phyloP scores from a whole-genome alignment of 2,329 filamentous ascomycete genomes.

The Parafenestella ontariensis region DNA sequence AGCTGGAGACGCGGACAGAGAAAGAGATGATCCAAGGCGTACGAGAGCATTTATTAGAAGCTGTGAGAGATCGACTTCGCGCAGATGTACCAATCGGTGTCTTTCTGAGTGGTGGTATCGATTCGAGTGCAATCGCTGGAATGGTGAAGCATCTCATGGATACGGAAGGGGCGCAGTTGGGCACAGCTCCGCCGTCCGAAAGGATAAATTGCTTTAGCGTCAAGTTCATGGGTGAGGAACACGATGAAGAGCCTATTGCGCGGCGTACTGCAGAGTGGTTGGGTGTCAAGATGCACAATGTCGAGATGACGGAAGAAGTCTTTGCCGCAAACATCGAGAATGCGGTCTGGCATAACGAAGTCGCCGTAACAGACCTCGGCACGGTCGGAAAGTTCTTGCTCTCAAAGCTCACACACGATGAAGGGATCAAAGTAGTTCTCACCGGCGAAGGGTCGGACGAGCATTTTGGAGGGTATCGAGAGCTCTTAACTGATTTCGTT shows the following conservation, averaged over 20 bases:
- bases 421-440: conserved; percentile 62
- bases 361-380: conserved; percentile 60
- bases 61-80: conserved; percentile 60
- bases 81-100: conserved; percentile 66
- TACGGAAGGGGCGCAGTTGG: conserved; percentile 53
- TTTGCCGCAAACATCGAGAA: conserved; percentile 55
- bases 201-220: conserved; percentile 58
- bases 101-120: conserved; percentile 65
- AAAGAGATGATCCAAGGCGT: conserved; percentile 62
- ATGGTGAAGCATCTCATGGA: conserved; percentile 58
- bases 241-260: conserved; percentile 52
- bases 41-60: conserved; percentile 58
- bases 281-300: conserved; percentile 55
- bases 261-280: conserved; percentile 58
- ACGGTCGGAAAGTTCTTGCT: conserved; percentile 61
- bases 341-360: conserved; percentile 55
- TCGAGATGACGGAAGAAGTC: conserved; percentile 48
- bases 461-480: conserved; percentile 61
- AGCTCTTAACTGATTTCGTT: conserved; percentile 57
- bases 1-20: conserved; percentile 53
- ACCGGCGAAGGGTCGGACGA: conserved; percentile 63
- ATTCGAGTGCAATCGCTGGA: conserved; percentile 64
- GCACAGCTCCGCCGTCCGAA: conserved; percentile 48
- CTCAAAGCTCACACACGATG: conserved; percentile 53
- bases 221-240: conserved; percentile 57